Conservation (phyloP, 2,329 filamentous ascomycete species). For the Diaporthe capsici region DNA sequence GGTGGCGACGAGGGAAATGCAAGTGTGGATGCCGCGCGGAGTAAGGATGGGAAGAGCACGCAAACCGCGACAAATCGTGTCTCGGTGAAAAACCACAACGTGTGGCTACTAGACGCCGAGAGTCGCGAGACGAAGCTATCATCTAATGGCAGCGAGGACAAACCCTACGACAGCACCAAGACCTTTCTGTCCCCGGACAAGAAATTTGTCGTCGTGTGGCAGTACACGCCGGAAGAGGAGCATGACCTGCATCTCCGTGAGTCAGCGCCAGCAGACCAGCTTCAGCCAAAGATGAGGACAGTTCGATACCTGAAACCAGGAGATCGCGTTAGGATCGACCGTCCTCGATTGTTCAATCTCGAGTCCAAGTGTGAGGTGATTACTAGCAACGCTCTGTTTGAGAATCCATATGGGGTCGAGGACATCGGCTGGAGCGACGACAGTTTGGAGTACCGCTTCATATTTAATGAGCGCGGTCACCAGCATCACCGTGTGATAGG, state of each 20-base stretch:
- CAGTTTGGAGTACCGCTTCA: neutral
- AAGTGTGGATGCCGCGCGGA: neutral
- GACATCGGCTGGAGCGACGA: neutral
- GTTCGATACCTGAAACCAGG: neutral
- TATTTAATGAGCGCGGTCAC: neutral
- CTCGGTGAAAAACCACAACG: neutral
- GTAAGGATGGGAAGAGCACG: neutral
- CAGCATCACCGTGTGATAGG: neutral
- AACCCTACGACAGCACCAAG: neutral
- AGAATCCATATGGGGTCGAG: neutral
- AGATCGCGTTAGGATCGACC: constrained; percentile 9
- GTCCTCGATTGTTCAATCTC: neutral
- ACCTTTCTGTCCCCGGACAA: neutral
- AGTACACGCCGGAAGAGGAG: neutral
- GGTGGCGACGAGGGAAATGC: neutral
- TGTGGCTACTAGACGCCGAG: neutral
- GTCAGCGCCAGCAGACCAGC: neutral
- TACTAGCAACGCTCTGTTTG: neutral
- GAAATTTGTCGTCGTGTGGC: neutral
- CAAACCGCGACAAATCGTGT: neutral
- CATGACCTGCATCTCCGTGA: neutral
- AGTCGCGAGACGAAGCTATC: neutral
- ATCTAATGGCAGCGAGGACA: neutral
- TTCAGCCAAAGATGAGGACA: neutral
- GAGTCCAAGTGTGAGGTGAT: neutral